Percentiles rank a stretch among this genome's conserved stretches.
phyloP scores from a whole-genome alignment of 768 basidiomycete genomes.

The Naganishia randhawae region DNA sequence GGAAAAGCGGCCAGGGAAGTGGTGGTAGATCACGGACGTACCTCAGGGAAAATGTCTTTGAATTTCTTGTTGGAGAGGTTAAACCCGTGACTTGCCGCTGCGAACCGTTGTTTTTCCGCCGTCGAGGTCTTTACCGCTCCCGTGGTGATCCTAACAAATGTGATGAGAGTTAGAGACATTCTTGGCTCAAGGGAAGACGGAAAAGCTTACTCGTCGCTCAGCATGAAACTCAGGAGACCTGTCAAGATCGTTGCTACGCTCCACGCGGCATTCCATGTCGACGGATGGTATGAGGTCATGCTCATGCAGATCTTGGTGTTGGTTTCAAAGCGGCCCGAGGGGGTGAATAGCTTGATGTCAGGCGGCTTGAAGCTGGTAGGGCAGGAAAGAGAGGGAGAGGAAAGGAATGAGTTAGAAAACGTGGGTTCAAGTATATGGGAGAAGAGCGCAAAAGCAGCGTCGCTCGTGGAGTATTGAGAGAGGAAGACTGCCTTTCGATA shows the following conservation, averaged over 20 bases:
- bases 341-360: slow-evolving; percentile 76
- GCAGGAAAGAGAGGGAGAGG: neutral
- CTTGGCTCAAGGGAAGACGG: neutral
- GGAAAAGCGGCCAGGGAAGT: no score
- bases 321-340: slow-evolving; percentile 49
- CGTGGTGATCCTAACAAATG: slow-evolving; percentile 74
- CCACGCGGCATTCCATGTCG: slow-evolving; percentile 32
- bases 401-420: neutral
- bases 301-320: slow-evolving; percentile 85
- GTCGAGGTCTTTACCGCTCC: slow-evolving; percentile 80
- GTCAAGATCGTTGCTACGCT: slow-evolving; percentile 66
- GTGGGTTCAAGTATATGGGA: no score
- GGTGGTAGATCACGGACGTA: no score
- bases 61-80: slow-evolving; percentile 77
- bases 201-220: slow-evolving; percentile 65
- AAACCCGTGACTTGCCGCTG: slow-evolving; percentile 75
- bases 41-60: slow-evolving; percentile 81
- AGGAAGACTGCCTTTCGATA: no score
- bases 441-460: no score
- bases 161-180: no score
- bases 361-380: slow-evolving; percentile 75
- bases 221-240: slow-evolving; percentile 89
- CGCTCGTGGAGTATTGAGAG: no score
- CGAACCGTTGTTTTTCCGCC: slow-evolving; percentile 71
- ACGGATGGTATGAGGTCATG: slow-evolving; percentile 57